These are phyloP conservation scores for Hericium erinaceus DNA, from an alignment of 768 basidiomycete species.

Conservation along the genomic window DNA sequence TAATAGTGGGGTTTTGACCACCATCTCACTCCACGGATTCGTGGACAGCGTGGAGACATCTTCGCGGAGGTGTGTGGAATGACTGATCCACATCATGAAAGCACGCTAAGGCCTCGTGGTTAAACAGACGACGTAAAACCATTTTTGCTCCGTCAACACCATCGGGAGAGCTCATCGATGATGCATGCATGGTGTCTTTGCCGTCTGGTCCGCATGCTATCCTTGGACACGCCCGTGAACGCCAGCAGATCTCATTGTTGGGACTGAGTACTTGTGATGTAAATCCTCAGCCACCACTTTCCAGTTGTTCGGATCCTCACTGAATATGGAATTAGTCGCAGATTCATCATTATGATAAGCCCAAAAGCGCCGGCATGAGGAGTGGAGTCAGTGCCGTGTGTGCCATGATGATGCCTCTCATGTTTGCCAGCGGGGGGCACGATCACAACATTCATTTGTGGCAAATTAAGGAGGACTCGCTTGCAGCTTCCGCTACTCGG, in stretches of 20 bases:
- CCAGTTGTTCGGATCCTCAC: neutral
- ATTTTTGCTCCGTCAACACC: slow-evolving; percentile 13
- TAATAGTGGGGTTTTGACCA: neutral
- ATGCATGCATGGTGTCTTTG: slow-evolving; percentile 29
- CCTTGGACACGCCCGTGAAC: slow-evolving; percentile 31
- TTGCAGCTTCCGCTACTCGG: slow-evolving; percentile 21
- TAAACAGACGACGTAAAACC: neutral
- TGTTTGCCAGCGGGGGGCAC: slow-evolving; percentile 41
- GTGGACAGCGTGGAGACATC: neutral
- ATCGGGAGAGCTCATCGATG: slow-evolving; percentile 29
- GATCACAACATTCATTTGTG: slow-evolving; percentile 42
- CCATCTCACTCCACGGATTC: neutral
- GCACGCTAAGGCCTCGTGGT: neutral
- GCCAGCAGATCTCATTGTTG: slow-evolving; percentile 11
- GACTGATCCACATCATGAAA: neutral
- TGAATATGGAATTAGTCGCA: neutral
- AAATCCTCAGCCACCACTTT: neutral
- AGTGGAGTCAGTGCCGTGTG: slow-evolving; percentile 34
- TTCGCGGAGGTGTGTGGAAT: neutral
- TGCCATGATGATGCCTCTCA: slow-evolving; percentile 29
- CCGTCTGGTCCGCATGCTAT: slow-evolving; percentile 20
- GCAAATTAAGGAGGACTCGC: slow-evolving; percentile 28
- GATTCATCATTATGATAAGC: neutral
- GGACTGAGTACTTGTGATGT: neutral
- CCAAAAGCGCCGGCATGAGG: slow-evolving; percentile 20